Evolutionary conservation across 2,329 filamentous ascomycete species (phyloP), one percentile per base, ranked within the genome.

Genomic region (Aureobasidium pullulans): DNA sequence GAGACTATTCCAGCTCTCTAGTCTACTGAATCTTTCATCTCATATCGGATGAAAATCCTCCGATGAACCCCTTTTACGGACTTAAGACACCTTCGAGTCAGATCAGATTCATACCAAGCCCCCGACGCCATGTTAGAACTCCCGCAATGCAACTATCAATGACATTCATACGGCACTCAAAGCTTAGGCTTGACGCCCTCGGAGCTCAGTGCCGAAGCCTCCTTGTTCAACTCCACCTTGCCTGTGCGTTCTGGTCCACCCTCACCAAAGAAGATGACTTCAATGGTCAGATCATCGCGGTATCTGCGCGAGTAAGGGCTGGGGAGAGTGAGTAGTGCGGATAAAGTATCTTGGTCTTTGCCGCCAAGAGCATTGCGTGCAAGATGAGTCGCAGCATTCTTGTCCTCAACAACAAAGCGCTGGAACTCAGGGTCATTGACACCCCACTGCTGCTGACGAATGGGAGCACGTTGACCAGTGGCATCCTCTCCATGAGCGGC

Each of bases 231-330:
- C 5, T 87, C 83, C 5, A 97, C 87, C 63, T 87, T 86, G 37
- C 92, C 91, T 32, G 82, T 88, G 71, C 86, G 86, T 57, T 86
- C 70, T 66, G 96, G 84, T 50, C 85, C 69, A 37, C 87, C 84
- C 65, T 94, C 84, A 62, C 94, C 94, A 68, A 99, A 99, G 81
- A 99, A 99, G 69, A 99, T 96, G 62, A 99, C 94, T 73, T 99
- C 90, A 15, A 99, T 93, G 0, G 94, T 99, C 63, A 99, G 77
- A 71, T 99, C 94, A 71, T 99, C 94, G 66, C 93, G 84, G 71
- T 97, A 99, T 69, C 94, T 81, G 69, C 94, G 83, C 32, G 90
- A 95, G 70, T 92, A 96, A 0, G 94, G 95, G 60, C 90, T 89
- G 2, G 93, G 92, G 23, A 99, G 79, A 1, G 94, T 97, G 66